Conservation (phyloP, 1,284 basidiomycete species). For the Rhodotorula sp. region DNA sequence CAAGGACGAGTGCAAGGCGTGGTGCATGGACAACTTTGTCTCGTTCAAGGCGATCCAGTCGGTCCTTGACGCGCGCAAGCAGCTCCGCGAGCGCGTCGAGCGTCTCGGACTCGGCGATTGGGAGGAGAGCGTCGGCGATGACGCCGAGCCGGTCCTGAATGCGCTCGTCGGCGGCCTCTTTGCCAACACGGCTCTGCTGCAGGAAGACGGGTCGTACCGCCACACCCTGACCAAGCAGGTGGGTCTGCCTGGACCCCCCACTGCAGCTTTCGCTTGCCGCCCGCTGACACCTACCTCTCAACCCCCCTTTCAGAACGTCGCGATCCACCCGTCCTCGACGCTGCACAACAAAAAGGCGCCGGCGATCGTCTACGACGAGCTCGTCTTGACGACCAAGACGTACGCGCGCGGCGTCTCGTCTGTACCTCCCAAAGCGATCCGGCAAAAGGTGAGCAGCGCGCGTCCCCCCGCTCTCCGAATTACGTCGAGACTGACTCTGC, state of each 20-base stretch:
- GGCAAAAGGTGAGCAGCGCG: slow-evolving; percentile 13
- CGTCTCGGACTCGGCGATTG: slow-evolving; percentile 42
- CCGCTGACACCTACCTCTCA: background rate
- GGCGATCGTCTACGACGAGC: slow-evolving; percentile 84
- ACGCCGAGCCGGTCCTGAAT: slow-evolving; percentile 39
- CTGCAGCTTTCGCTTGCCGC: too few relatives aligned
- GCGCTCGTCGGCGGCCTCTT: slow-evolving; percentile 68
- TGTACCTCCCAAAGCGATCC: slow-evolving; percentile 56
- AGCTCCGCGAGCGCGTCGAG: slow-evolving; percentile 44
- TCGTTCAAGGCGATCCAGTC: slow-evolving; percentile 39
- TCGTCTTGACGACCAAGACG: slow-evolving; percentile 81
- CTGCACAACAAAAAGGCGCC: slow-evolving; percentile 74
- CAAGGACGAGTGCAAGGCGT: slow-evolving; percentile 54
- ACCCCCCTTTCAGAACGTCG: slow-evolving; percentile 54
- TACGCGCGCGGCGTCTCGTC: slow-evolving; percentile 84
- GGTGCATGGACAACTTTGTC: slow-evolving; percentile 75
- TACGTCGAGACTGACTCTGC: background rate
- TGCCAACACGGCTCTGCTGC: slow-evolving; percentile 76
- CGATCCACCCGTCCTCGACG: slow-evolving; percentile 82
- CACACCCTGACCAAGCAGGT: slow-evolving; percentile 77
- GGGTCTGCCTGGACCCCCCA: slow-evolving; percentile 46
- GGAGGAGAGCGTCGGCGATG: slow-evolving; percentile 44
- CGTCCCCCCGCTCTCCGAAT: background rate
- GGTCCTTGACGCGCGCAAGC: slow-evolving; percentile 44
- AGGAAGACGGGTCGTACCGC: slow-evolving; percentile 75